Evolutionary conservation across 345 rosid genomes (phyloP).

Genomic region (Noccaea bulbosa): DNA sequence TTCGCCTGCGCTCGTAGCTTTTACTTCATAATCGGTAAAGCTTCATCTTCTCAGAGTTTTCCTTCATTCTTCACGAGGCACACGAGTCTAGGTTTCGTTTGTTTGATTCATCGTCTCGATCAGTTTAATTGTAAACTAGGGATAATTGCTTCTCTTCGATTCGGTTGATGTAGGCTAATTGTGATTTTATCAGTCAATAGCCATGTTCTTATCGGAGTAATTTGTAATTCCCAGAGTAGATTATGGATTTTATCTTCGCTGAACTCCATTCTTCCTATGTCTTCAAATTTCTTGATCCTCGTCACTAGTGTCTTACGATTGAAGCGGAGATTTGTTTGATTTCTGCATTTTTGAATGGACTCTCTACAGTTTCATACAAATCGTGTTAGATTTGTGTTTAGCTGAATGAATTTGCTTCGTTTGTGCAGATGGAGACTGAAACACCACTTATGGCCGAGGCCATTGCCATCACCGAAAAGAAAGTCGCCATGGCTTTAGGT

Average conservation of each 20-base stretch:
- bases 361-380: background rate
- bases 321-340: background rate
- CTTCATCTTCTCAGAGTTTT: background rate
- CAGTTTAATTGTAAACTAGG: conserved; percentile 9
- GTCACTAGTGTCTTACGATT: background rate
- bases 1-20: background rate
- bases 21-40: conserved; percentile 6
- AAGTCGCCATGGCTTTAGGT: conserved; percentile 93
- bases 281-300: background rate
- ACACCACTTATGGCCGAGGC: conserved; percentile 59
- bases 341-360: background rate
- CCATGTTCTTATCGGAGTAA: background rate
- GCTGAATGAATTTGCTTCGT: background rate
- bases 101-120: conserved; percentile 3
- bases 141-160: background rate
- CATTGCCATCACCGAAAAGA: conserved; percentile 79
- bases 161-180: background rate
- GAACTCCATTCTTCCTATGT: background rate
- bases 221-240: background rate
- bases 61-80: background rate
- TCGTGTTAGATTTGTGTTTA: background rate
- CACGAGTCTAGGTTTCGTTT: background rate
- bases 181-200: background rate
- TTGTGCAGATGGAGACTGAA: conserved; percentile 57
- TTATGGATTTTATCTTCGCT: conserved; percentile 12